Base-by-base conservation (phyloP, 768 basidiomycete genomes). In the Leucocoprinus leucothites region DNA sequence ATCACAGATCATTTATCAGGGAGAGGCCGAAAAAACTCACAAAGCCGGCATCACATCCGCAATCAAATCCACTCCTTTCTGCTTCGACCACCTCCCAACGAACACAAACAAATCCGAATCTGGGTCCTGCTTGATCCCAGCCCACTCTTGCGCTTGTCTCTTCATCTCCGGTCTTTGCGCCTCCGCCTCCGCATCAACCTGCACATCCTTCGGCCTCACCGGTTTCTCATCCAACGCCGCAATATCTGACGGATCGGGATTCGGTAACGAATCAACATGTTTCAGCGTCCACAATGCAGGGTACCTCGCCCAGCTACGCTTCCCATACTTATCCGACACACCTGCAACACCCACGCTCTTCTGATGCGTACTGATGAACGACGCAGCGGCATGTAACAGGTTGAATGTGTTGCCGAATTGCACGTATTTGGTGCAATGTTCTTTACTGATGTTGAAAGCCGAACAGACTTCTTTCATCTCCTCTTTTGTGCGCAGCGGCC, bases 381-480 rank as follows among this genome's bases (percentile, higher is more conserved):
- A 91, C 1, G 94, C 94, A 3, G 85, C 94, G 21, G 94, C 94
- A 64, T 97, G 94, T 22, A 97, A 79, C 64, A 97, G 74, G 69
- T 97, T 97, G 78, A 97, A 97, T 9, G 94, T 97, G 77, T 97
- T 97, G 58, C 94, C 94, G 69, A 97, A 97, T 71, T 97, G 94
- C 42, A 97, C 92, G 65, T 97, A 97, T 79, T 95, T 95, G 50
- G 88, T 91, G 76, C 94, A 97, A 65, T 92, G 80, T 65, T 95
- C 94, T 71, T 96, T 96, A 77, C 89, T 89, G 69, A 97, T 91
- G 71, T 96, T 96, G 81, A 97, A 97, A 2, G 94, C 94, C 2
- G 94, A 95, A 68, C 94, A 97, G 45, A 97, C 94, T 69, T 97
- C 94, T 75, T 93, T 95, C 93, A 95, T 94, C 69, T 97, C 94